Percentiles rank a stretch among this genome's conserved stretches.
These are phyloP conservation scores for Lachancea fermentati DNA, from an alignment of 805 yeast genomes.

Conservation along the genomic window DNA sequence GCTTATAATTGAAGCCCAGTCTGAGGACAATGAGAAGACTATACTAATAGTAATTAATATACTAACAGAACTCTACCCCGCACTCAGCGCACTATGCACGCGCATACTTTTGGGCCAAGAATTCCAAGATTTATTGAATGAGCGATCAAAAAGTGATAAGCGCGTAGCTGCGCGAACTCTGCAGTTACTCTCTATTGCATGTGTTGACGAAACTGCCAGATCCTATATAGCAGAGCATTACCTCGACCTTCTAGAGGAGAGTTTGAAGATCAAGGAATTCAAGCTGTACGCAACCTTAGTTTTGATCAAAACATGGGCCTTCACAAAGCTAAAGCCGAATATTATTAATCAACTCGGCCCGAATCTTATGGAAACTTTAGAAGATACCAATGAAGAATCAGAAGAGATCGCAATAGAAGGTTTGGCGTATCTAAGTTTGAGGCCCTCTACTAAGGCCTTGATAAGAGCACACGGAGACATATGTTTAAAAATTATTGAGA, in stretches of 20 bases:
- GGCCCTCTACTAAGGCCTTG: conserved; percentile 32
- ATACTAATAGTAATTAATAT: conserved; percentile 17
- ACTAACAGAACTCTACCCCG: conserved; percentile 26
- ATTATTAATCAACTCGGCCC: conserved; percentile 31
- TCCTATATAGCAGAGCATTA: conserved; percentile 42
- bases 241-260: conserved; percentile 36
- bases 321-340: conserved; percentile 34
- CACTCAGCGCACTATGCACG: conserved; percentile 25
- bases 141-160: conserved; percentile 15
- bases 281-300: conserved; percentile 39
- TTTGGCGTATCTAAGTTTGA: conserved; percentile 45
- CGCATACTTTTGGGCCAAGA: conserved; percentile 26
- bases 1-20: conserved; percentile 24
- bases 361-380: conserved; percentile 21
- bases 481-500: conserved; percentile 27
- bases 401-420: conserved; percentile 37
- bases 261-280: conserved; percentile 26
- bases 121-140: conserved; percentile 24
- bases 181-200: conserved; percentile 39
- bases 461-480: conserved; percentile 37
- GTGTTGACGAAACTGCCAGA: conserved; percentile 48
- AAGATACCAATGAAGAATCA: conserved; percentile 6
- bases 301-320: conserved; percentile 54
- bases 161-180: conserved; percentile 27
- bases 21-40: conserved; percentile 20